Base-by-base conservation (phyloP, 805 yeast species). In the Ogataea henricii region DNA sequence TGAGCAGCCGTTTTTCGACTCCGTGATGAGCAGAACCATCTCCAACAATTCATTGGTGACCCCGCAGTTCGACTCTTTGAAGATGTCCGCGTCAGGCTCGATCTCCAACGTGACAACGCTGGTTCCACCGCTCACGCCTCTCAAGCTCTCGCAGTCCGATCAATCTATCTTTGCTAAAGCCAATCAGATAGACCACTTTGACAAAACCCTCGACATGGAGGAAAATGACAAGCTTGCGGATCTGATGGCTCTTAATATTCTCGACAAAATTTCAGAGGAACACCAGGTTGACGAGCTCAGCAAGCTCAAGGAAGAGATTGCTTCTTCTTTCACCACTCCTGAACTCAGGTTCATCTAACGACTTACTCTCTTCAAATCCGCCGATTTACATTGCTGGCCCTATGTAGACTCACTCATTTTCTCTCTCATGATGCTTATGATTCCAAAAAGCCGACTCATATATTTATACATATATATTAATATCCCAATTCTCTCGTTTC, bases 191-290 rank as follows among this genome's bases (percentile, higher is more conserved):
- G 68, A 65, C 47, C 68, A 65, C 50, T 56, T 60, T 14, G 67
- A 64, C 46, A 61, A 57, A 44, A 43, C 33, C 12, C 39, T 57
- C 6, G 64, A 61, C 48, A 41, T 44, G 20, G 47, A 37, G 13
- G 62, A 59, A 23, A 64, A 63, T 43, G 69, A 65, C 44, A 52
- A 55, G 36, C 47, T 65, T 36, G 69, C 69, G 14, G 68, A 65
- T 36, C 68, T 63, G 47, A 65, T 65, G 69, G 69, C 68, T 9
- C 33, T 64, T 13, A 61, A 62, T 41, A 65, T 65, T n/a, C 38
- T 65, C 3, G 63, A 63, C 35, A 49, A 57, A 23, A 63, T 65
- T 3, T 46, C 60, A 6, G 67, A 64, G 30, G 69, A 63, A 46
- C 62, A 59, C 21, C 49, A 55, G 7, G 57, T 56, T 12, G 67